phyloP scores from a whole-genome alignment of 768 basidiomycete genomes.

The Trametes coccinea region DNA sequence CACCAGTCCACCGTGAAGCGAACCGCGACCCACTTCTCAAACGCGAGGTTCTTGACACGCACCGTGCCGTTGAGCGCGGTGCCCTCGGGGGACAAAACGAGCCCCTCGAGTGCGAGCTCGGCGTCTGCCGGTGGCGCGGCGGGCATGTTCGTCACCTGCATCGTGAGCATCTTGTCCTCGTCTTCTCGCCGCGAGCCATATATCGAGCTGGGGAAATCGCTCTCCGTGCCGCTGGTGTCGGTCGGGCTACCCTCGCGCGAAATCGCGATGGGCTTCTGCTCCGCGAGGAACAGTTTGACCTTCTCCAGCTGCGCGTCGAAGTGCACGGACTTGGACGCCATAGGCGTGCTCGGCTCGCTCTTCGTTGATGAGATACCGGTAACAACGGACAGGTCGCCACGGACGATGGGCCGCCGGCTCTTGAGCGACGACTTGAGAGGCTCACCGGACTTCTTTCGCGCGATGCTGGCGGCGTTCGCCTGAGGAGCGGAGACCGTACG shows the following conservation, averaged over 20 bases:
- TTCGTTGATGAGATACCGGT: slow-evolving; percentile 49
- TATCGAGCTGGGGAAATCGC: slow-evolving; percentile 71
- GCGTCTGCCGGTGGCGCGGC: slow-evolving; percentile 24
- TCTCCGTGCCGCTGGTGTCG: slow-evolving; percentile 78
- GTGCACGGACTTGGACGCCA: slow-evolving; percentile 80
- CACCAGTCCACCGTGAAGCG: slow-evolving; percentile 94
- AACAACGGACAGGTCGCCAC: slow-evolving; percentile 53
- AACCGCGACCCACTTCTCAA: slow-evolving; percentile 82
- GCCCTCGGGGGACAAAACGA: slow-evolving; percentile 53
- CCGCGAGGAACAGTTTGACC: slow-evolving; percentile 91
- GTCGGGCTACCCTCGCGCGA: slow-evolving; percentile 88
- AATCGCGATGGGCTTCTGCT: slow-evolving; percentile 94
- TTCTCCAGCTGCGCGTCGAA: slow-evolving; percentile 92
- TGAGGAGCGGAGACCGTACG: slow-evolving; percentile 22
- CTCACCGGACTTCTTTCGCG: slow-evolving; percentile 94
- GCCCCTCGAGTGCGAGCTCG: slow-evolving; percentile 55
- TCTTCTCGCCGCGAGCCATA: slow-evolving; percentile 45
- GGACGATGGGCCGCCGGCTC: slow-evolving; percentile 49
- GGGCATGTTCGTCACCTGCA: slow-evolving; percentile 23
- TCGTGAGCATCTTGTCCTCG: slow-evolving; percentile 32
- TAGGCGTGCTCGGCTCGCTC: slow-evolving; percentile 84
- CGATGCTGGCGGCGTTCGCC: slow-evolving; percentile 42
- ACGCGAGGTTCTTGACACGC: slow-evolving; percentile 83
- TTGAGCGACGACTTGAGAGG: slow-evolving; percentile 92
- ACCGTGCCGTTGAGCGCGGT: slow-evolving; percentile 68